Percentiles rank a stretch among this genome's conserved stretches.
phyloP scores from a whole-genome alignment of 2,329 filamentous ascomycete genomes.

The Pseudocercospora fuligena region DNA sequence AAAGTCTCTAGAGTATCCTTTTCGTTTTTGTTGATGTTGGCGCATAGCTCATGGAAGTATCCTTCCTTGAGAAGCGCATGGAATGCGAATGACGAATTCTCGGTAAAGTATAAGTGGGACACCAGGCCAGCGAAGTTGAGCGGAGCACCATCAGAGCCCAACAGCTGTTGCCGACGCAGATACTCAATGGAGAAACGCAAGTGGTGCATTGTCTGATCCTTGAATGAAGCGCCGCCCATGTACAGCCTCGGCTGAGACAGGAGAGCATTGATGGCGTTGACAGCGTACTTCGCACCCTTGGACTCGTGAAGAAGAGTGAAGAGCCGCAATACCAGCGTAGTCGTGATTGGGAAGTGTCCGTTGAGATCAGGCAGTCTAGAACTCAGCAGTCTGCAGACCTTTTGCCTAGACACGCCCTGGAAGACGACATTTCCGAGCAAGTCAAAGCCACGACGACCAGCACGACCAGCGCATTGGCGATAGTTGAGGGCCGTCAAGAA shows the following conservation, averaged over 20 bases:
- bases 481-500: conserved; percentile 77
- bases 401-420: conserved; percentile 64
- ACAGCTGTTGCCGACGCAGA: conserved; percentile 69
- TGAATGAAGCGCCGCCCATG: conserved; percentile 70
- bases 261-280: conserved; percentile 66
- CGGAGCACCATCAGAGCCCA: conserved; percentile 65
- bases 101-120: conserved; percentile 75
- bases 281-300: conserved; percentile 65
- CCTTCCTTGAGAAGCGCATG: conserved; percentile 73
- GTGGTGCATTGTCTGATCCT: conserved; percentile 74
- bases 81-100: conserved; percentile 77
- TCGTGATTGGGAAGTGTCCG: conserved; percentile 79
- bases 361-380: conserved; percentile 74
- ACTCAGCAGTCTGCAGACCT: conserved; percentile 71
- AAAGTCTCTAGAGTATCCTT: conserved; percentile 61
- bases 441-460: conserved; percentile 80
- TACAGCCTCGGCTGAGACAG: conserved; percentile 73
- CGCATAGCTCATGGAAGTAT: conserved; percentile 70
- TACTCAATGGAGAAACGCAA: conserved; percentile 83
- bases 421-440: conserved; percentile 82
- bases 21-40: conserved; percentile 57
- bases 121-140: conserved; percentile 74
- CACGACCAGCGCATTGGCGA: conserved; percentile 75
- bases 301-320: conserved; percentile 71
- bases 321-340: conserved; percentile 71